Percentiles rank a stretch among this genome's conserved stretches.
Evolutionary conservation across 345 rosid species (phyloP).

Genomic region (Boechera retrofracta): DNA sequence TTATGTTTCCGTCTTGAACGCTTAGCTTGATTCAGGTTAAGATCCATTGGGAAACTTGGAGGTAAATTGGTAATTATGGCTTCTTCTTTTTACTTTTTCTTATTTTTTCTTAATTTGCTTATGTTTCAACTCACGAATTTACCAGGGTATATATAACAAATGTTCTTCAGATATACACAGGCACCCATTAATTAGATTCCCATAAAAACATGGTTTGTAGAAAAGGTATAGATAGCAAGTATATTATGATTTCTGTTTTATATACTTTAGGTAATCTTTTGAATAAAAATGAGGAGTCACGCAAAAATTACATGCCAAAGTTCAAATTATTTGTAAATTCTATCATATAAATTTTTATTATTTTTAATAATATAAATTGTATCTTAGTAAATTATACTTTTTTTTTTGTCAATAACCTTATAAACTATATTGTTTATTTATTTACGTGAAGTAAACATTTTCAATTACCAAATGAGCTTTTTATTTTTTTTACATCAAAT

Average conservation of each 20-base stretch:
- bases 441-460: not conserved
- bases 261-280: not conserved
- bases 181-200: not conserved
- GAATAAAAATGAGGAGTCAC: not conserved
- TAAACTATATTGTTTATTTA: not conserved
- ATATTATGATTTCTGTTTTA: no score
- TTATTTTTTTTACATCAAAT: no score
- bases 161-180: not conserved
- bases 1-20: not conserved
- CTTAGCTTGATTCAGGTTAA: not conserved
- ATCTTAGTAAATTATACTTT: not conserved
- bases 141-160: not conserved
- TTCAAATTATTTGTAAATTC: no score
- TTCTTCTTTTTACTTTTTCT: not conserved
- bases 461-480: not conserved
- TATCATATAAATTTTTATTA: no score
- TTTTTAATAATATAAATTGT: not conserved
- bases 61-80: not conserved
- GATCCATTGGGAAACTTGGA: constrained; percentile 10
- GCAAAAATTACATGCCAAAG: not conserved
- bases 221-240: not conserved
- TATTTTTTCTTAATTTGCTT: not conserved
- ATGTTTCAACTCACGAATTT: not conserved
- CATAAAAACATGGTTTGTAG: not conserved
- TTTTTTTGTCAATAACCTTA: no score